Conservation (phyloP, 805 yeast species). For the Saturnispora serradocipensis region DNA sequence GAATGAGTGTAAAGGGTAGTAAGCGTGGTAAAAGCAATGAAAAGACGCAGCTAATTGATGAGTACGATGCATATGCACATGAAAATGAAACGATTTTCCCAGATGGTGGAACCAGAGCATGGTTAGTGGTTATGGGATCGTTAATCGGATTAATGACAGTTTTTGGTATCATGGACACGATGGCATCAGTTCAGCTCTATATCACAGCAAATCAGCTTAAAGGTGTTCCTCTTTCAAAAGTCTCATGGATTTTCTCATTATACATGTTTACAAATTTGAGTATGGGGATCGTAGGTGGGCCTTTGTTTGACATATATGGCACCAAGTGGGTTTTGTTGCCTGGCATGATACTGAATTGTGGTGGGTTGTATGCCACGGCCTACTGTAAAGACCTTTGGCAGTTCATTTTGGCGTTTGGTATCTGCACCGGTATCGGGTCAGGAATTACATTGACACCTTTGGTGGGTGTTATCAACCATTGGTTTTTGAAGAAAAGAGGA, state of each 20-base stretch:
- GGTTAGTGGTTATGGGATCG: conserved; percentile 41
- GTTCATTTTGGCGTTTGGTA: conserved; percentile 51
- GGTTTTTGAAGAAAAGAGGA: conserved; percentile 55
- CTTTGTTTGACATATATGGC: conserved; percentile 57
- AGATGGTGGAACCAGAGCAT: conserved; percentile 50
- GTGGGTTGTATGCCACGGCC: conserved; percentile 29
- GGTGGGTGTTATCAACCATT: conserved; percentile 55
- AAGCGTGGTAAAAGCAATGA: background rate
- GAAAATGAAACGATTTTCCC: conserved; percentile 32
- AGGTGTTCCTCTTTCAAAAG: conserved; percentile 35
- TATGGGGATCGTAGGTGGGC: conserved; percentile 32
- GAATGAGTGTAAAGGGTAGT: background rate
- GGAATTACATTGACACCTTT: conserved; percentile 55
- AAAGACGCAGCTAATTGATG: conserved; percentile 1
- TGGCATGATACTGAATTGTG: conserved; percentile 36
- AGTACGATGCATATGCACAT: conserved; percentile 19
- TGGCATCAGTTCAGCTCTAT: conserved; percentile 56
- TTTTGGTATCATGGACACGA: conserved; percentile 50
- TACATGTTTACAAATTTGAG: conserved; percentile 42
- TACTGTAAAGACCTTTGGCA: conserved; percentile 46
- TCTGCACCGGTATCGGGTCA: conserved; percentile 50
- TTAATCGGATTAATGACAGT: conserved; percentile 46
- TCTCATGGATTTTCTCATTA: conserved; percentile 62
- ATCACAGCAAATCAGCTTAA: conserved; percentile 49
- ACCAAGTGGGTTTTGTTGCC: conserved; percentile 35